Base-by-base conservation (phyloP, 306 rosid species). In the Citrullus colocynthis region DNA sequence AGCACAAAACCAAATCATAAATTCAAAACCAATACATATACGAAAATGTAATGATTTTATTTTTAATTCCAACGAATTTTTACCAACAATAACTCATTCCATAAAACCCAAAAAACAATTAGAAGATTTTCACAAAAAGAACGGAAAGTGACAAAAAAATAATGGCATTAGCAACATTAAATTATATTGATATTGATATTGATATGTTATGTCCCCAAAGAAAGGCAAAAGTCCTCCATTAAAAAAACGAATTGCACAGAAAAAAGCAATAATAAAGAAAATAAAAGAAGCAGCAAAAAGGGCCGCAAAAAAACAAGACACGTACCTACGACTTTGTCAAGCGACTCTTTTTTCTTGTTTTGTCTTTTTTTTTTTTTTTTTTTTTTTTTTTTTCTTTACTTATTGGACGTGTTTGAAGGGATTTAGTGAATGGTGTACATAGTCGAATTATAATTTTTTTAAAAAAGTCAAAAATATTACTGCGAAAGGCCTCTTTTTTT, bases 321-420 rank as follows among this genome's bases (percentile, higher is more conserved):
- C 3, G 24, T 59, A 24, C 0, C 2, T 28, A 39, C 14, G 73
- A 66, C 73, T 66, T 66, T 18, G 51, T 39, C 73, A 37, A 30
- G 51, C 13, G 1, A 36, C 39, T 36, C 0, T 64, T 30, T 2
- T 30, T 13, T 48, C 9, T 2, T 48, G 3, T 48, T 48, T 48
- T 0, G 5, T 20, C 17, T 8, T 5, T 16, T 52, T 2, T 51
- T 17, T 1, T 66, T 32, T 0, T 2, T 12, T 45, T 10, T 3
- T 12, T 45, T 0, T 45, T 0, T 10, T 1, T 12, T 45, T 3
- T 6, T 9, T 54, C 6, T 17, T 34, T 61, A 18, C 34, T 15
- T 65, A 37, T 39, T 66, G 73, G 49, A 3, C 73, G 73, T 66
- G 73, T 66, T 66, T 66, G 73, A 66, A 66, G 73, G 73, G 24